Evolutionary conservation across 129 eudicot genomes (phyloP).

Genomic region (Tagetes patula): DNA sequence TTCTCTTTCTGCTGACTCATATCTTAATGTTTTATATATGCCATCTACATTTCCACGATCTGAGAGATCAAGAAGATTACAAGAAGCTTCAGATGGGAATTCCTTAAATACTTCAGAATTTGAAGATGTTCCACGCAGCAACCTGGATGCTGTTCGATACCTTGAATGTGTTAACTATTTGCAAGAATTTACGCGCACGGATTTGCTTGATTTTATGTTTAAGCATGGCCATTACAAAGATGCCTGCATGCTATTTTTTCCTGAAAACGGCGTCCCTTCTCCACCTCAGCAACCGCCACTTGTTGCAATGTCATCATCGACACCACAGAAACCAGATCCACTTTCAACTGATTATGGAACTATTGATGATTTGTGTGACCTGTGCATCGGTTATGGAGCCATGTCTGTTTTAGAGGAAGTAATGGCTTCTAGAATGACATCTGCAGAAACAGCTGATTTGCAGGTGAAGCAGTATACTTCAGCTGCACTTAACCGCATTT

Average conservation of each 20-base stretch:
- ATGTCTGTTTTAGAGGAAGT: conserved; percentile 89
- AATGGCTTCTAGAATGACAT: conserved; percentile 61
- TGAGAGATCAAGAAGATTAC: conserved; percentile 77
- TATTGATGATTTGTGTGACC: conserved; percentile 81
- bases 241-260: conserved; percentile 86
- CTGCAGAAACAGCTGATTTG: conserved; percentile 41
- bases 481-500: conserved; percentile 82
- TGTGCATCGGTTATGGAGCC: conserved; percentile 88
- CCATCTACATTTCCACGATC: conserved; percentile 97
- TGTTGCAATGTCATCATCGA: conserved; percentile 60
- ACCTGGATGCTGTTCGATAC: conserved; percentile 77
- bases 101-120: conserved; percentile 40
- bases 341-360: conserved; percentile 90
- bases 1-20: conserved; percentile 99
- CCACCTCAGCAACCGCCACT: conserved; percentile 69
- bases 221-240: conserved; percentile 87
- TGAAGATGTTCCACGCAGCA: conserved; percentile 92
- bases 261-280: conserved; percentile 67
- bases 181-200: conserved; percentile 82
- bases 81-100: conserved; percentile 54
- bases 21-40: conserved; percentile 93
- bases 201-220: conserved; percentile 87
- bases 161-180: conserved; percentile 85
- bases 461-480: conserved; percentile 59
- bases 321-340: conserved; percentile 88